Percentiles rank a stretch among this genome's conserved stretches.
phyloP scores from a whole-genome alignment of 805 yeast species.

The Sugiyamaella valdiviana region DNA sequence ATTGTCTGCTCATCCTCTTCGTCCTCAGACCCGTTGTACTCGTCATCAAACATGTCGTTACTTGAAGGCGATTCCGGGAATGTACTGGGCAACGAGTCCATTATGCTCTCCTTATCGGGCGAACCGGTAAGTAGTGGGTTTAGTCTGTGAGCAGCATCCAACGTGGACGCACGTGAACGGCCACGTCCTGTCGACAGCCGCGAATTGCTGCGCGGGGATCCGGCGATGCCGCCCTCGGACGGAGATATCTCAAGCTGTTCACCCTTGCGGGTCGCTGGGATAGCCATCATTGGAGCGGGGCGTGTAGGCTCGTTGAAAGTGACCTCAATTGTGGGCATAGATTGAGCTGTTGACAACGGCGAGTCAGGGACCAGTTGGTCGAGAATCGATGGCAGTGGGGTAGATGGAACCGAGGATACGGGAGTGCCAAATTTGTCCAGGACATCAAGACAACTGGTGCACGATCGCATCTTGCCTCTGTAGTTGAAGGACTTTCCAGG shows the following conservation, averaged over 20 bases:
- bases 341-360: constrained; percentile 8
- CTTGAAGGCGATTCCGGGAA: constrained; percentile 1
- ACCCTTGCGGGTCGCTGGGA: constrained; percentile 74
- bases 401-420: not conserved
- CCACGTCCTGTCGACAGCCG: constrained; percentile 1
- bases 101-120: not conserved
- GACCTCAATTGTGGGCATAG: constrained; percentile 20
- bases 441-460: constrained; percentile 60
- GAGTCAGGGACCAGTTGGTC: constrained; percentile 17
- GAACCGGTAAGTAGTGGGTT: not conserved
- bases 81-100: constrained; percentile 3
- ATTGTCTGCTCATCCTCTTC: constrained; percentile 24
- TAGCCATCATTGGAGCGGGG: constrained; percentile 68
- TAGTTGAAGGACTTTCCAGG: constrained; percentile 58
- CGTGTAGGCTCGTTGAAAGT: constrained; percentile 31
- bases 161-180: constrained; percentile 15
- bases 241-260: constrained; percentile 64
- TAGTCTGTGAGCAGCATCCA: constrained; percentile 11
- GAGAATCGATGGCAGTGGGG: not conserved
- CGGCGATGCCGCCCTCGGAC: not conserved
- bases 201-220: constrained; percentile 1
- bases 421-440: constrained; percentile 49
- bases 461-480: constrained; percentile 67
- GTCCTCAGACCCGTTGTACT: constrained; percentile 8
- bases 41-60: constrained; percentile 1